Conservation (phyloP, 257 asterid species). For the Gardenia jasminoides region DNA sequence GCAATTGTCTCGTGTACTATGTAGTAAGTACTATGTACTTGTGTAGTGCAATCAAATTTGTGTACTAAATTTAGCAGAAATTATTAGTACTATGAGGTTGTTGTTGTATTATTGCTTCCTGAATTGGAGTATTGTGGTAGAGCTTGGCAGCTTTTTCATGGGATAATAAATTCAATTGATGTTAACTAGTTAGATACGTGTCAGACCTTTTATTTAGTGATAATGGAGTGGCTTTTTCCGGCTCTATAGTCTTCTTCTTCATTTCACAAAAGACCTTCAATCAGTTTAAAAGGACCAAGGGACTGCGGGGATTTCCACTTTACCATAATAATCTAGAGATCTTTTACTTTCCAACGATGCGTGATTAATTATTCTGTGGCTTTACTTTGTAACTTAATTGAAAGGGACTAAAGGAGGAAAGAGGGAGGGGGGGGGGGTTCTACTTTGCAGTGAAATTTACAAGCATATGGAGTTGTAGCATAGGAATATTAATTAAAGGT, state of each 20-base stretch:
- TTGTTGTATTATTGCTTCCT: background rate
- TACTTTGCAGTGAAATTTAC: background rate
- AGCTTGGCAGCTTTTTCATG: background rate
- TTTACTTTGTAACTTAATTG: no score
- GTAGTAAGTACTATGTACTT: background rate
- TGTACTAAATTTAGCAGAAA: slow-evolving; percentile 17
- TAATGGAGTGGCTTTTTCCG: background rate
- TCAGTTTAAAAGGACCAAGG: no score
- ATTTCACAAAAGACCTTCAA: no score
- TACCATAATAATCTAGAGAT: no score
- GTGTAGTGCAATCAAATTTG: slow-evolving; percentile 2
- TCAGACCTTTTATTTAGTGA: background rate
- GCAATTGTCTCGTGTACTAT: slow-evolving; percentile 2
- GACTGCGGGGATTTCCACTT: no score
- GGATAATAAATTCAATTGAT: slow-evolving; percentile 5
- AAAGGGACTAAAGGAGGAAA: no score
- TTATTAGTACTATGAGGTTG: background rate
- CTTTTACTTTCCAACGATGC: no score
- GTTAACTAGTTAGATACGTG: background rate
- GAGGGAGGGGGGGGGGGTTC: no score
- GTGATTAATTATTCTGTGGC: no score
- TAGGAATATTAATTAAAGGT: background rate
- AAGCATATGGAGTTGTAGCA: background rate
- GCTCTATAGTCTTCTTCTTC: background rate
- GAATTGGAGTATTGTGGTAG: background rate